Evolutionary conservation across 225 moss, liverwort and hornwort species (phyloP).

Genomic region (Climacium dendroides): DNA sequence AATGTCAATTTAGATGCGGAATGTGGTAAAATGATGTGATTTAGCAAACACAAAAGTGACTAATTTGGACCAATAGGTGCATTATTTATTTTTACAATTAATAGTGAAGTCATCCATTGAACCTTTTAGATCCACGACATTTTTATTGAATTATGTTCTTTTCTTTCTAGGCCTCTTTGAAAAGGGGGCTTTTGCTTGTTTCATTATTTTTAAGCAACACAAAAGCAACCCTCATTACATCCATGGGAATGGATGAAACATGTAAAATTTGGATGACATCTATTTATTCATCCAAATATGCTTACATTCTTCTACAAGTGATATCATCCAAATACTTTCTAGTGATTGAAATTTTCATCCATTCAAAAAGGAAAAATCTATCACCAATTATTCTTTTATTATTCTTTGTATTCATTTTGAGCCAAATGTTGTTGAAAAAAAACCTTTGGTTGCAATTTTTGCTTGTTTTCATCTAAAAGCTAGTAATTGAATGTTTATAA

Average conservation of each 20-base stretch:
- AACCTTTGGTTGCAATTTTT: background rate
- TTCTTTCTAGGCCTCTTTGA: background rate
- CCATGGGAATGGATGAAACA: background rate
- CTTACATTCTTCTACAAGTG: background rate
- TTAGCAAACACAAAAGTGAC: too few species aligned
- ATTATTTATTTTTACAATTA: background rate
- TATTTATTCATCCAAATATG: background rate
- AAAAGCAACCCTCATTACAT: background rate
- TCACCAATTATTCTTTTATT: background rate
- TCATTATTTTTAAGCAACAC: background rate
- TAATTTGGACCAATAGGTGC: background rate
- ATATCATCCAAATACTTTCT: background rate
- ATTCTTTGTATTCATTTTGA: background rate
- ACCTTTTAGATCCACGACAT: rapidly evolving
- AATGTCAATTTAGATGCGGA: rapidly evolving
- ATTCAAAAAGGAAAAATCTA: background rate
- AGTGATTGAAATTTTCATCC: background rate
- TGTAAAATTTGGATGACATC: background rate
- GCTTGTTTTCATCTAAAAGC: background rate
- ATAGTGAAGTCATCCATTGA: background rate
- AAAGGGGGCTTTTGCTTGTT: background rate
- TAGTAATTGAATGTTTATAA: background rate
- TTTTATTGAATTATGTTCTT: background rate
- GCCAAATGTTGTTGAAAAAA: rapidly evolving
- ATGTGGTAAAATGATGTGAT: background rate